Base-by-base conservation (phyloP, 257 asterid genomes). In the Fraxinus quadrangulata region DNA sequence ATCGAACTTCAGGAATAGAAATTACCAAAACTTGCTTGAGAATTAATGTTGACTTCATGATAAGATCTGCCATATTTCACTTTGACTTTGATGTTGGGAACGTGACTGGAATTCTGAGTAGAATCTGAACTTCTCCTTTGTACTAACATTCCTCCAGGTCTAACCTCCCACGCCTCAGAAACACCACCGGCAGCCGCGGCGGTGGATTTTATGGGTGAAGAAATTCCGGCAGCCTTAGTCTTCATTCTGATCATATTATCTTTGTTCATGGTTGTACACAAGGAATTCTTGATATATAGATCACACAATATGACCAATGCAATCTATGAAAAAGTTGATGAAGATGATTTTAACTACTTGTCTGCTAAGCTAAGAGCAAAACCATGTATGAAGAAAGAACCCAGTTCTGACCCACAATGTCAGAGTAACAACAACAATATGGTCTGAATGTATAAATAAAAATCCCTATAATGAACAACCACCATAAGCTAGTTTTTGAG, bases 131-230 rank as follows among this genome's bases (percentile, higher is more conserved):
- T 93, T 49, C 99, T 88, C 79, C 85, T 80, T 77, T 95, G 99
- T 13, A 95, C 99, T 79, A 95, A 67, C 99, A 95, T 95, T 74
- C 99, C 99, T 6, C 98, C 91, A 0, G 98, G 97, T 89, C 97
- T 82, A 11, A 90, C 79, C 61, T 95, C 99, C 96, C 90, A 90
- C 66, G 75, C 88, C 78, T 67, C 84, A 28, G 30, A 45, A 12
- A 86, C 83, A 14, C 87, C 79, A 16, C 79, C 31, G 13, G 75
- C 75, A 14, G 68, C 66, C 72, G 74, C 51, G 45, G 80, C 39
- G 11, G 2, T 0, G 56, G 77, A 73, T 70, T 83, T 85, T 2
- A 67, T 87, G 70, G 91, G 89, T 54, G 92, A 70, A 26, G 87
- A 84, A 69, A 81, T 80, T 47, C 88, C 88, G 71, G 81, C 67